Evolutionary conservation across 208 protist genomes (phyloP), one percentile per base, ranked within the genome.

Genomic region (Leishmania lainsoni): DNA sequence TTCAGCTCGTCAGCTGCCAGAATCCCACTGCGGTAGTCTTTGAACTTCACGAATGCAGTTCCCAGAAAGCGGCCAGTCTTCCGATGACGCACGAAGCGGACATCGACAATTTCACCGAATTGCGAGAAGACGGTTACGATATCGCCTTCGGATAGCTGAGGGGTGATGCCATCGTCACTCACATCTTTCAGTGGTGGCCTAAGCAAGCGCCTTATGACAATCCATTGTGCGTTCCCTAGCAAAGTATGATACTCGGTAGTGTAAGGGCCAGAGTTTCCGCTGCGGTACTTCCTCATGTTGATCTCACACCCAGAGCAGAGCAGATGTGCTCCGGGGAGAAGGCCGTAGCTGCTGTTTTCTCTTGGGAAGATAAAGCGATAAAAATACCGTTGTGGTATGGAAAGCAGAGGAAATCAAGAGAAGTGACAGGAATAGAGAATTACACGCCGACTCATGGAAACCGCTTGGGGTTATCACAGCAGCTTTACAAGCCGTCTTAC

Each of bases 91-190:
- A 95, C 82, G 84, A 94, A 94, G 5, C 90, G 90, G 16, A 98
- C 91, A 78, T 96, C 92, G 2, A 81, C 61, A 12, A 98, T 83
- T 66, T 95, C 87, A 61, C 94, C 94, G 75, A 98, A 98, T 79
- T 98, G 94, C 3, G 94, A 96, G 66, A 98, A 98, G 14, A 96
- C 94, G 0, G 94, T 96, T 0, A 89, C 92, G 4, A 98, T 72
- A 77, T 98, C 94, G 17, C 94, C 93, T 76, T 98, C 93, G 0
- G 94, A 95, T 6, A 95, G 85, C 69, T 89, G 76, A 29, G 80
- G 77, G 3, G 51, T 75, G 16, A 14, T 16, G 45, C 75, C 74
- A 14, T 79, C 75, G 16, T 69, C 81, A 35, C 35, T 20, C 1
- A 16, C 16, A 8, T 76, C 75, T 22, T 8, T 78, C 54, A 69